Conservation (phyloP, 2,329 filamentous ascomycete species). For the Pestalotiopsis fici region DNA sequence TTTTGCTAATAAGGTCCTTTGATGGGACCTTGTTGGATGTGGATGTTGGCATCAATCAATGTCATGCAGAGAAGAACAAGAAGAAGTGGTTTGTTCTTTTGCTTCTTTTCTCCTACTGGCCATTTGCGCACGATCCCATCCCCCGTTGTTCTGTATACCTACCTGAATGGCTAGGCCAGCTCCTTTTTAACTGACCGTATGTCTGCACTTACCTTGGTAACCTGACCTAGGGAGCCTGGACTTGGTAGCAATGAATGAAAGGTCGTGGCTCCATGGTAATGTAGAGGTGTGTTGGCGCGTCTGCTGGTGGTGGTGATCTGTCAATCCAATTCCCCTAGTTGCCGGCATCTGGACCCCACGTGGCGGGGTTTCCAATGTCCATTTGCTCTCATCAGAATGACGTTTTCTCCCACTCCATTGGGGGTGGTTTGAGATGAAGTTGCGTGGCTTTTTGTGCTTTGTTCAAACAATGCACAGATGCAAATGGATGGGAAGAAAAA, state of each 20-base stretch:
- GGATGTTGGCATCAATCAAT: background rate
- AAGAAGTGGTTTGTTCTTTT: background rate
- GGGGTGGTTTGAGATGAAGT: background rate
- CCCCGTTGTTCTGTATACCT: background rate
- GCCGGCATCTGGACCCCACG: background rate
- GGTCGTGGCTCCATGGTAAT: background rate
- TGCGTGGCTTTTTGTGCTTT: background rate
- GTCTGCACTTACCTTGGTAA: background rate
- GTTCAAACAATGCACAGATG: background rate
- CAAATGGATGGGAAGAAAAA: background rate
- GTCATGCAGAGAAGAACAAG: background rate
- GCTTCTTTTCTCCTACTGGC: too few species aligned
- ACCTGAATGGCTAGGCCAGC: background rate
- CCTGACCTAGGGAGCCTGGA: background rate
- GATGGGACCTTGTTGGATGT: background rate
- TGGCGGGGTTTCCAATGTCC: background rate
- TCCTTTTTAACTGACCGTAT: background rate
- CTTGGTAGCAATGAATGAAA: background rate
- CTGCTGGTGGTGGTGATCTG: background rate
- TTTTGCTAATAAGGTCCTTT: background rate
- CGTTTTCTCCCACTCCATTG: background rate
- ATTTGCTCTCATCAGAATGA: constrained; percentile 1
- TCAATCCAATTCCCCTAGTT: background rate
- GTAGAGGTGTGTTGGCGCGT: background rate
- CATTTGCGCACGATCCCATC: background rate